Evolutionary conservation across 2,329 filamentous ascomycete genomes (phyloP).

Genomic region (Claviceps pusilla): DNA sequence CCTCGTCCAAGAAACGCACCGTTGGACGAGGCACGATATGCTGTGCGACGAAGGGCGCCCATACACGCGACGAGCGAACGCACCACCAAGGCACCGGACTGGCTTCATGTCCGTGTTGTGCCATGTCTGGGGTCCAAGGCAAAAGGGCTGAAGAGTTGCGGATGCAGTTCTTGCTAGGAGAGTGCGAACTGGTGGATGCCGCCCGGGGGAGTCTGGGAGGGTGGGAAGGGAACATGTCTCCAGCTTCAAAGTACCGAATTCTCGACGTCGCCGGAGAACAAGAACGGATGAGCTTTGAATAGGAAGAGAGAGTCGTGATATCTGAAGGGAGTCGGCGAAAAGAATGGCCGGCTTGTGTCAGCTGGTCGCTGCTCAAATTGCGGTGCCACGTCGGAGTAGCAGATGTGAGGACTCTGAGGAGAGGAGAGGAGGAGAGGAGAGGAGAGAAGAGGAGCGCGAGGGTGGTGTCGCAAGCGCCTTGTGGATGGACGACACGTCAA

Average conservation of each 20-base stretch:
- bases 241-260: no score
- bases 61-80: background rate
- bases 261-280: background rate
- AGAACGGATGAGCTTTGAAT: no score
- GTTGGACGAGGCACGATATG: background rate
- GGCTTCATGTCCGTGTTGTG: background rate
- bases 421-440: background rate
- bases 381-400: background rate
- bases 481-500: no score
- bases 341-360: background rate
- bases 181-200: background rate
- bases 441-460: background rate
- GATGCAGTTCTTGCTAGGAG: background rate
- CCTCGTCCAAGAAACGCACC: background rate
- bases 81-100: background rate
- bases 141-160: background rate
- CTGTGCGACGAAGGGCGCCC: background rate
- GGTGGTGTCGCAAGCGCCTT: background rate
- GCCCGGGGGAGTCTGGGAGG: background rate
- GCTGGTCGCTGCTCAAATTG: background rate
- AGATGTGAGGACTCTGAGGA: background rate
- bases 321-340: background rate
- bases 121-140: background rate
- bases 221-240: background rate
- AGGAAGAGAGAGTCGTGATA: background rate